Base-by-base conservation (phyloP, 2,329 filamentous ascomycete species). In the Emericellopsis cladophorae region DNA sequence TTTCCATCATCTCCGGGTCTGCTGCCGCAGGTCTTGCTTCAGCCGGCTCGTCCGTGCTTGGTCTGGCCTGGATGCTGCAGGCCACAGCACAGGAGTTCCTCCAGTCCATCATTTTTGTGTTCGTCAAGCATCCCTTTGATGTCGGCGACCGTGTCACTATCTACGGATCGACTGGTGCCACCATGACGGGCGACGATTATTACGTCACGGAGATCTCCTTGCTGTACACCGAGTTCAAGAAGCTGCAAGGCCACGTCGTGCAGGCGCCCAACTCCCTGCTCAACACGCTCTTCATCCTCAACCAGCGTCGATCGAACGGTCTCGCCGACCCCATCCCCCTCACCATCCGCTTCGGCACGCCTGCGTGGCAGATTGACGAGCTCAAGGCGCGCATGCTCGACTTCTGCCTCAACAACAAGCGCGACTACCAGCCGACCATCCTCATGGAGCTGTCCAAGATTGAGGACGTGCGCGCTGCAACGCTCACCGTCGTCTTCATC, bases 51-150 rank as follows among this genome's bases (percentile, higher is more conserved):
- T 78, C 84, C 4, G 72, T 95, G n/a, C 72, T 96, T 7, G 90
- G 88, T 42, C 69, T 95, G 2, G 89, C 87, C 0, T 96, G 90
- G 90, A 70, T 95, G 42, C 86, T 96, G 51, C 86, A 88, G 45
- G 84, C 85, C 1, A 95, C 90, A 0, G 90, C 90, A 0, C 88
- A 95, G 55, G 90, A 96, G 55, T 95, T 96, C 50, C 68, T 95
- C 3, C 88, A 95, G 62, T 95, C 88, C 9, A 78, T 90, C 54
- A 84, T 95, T 50, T 95, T 95, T 55, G 89, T 95, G 49, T 95
- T 95, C 51, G 81, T 95, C 62, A 95, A 95, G 66, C 90, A 96
- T 57, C 90, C 90, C 1, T 96, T 95, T 51, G 90, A 96, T 58
- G 89, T 95, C 4, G 90, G 90, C 41, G 90, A 96, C 57, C 81